These are phyloP conservation scores for Alnus rubra DNA, from an alignment of 306 rosid species.

Conservation along the genomic window DNA sequence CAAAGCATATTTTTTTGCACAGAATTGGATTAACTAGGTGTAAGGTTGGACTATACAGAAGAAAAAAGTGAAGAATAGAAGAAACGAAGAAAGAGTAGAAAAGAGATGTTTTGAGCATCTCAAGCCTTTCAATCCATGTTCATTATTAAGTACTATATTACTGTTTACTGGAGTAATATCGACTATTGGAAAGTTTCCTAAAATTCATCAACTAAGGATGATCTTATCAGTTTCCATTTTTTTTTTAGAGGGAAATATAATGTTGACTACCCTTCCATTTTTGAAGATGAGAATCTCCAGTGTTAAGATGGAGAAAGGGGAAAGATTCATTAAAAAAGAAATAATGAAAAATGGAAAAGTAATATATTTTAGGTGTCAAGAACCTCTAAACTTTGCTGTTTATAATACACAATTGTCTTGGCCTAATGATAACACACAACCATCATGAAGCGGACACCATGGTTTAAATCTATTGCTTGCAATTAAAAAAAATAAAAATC, in stretches of 20 bases:
- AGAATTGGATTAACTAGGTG: background rate
- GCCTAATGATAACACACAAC: background rate
- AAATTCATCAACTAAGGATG: background rate
- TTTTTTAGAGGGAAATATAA: background rate
- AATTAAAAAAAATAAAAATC: background rate
- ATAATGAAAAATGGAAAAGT: background rate
- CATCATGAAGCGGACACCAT: background rate
- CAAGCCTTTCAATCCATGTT: background rate
- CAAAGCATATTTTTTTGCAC: too few relatives aligned
- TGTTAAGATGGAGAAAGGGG: too few relatives aligned
- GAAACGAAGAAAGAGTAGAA: background rate
- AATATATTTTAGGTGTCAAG: background rate
- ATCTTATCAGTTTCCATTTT: background rate
- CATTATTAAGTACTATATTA: background rate
- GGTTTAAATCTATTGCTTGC: background rate
- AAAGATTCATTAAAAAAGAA: background rate
- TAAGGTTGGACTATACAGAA: background rate
- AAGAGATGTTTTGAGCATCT: background rate
- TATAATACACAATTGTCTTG: background rate
- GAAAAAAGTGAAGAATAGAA: background rate
- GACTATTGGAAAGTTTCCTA: background rate
- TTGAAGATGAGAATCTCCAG: background rate
- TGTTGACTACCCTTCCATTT: background rate
- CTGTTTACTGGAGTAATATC: background rate
- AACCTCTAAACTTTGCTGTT: background rate